A percentile compares a stretch with the other conserved stretches of the same genome.
Conservation (phyloP, 75 land plant genomes). For the Pinus albicaulis region DNA sequence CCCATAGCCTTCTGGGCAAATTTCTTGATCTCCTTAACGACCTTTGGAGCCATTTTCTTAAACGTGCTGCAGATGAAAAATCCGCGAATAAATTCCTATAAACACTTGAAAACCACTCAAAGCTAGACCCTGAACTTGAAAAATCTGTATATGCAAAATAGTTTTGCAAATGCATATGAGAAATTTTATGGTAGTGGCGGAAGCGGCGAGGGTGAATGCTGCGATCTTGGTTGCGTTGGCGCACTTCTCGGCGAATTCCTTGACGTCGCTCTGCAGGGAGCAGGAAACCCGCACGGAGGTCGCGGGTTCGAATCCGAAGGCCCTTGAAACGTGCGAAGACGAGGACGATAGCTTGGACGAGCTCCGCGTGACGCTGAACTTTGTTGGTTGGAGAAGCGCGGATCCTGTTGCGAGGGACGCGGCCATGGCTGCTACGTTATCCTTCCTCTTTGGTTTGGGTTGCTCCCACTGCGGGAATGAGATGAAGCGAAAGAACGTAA, state of each 20-base stretch:
- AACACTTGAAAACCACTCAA: no score
- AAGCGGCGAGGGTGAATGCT: no score
- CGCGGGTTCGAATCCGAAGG: conserved; percentile 56
- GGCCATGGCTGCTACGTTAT: conserved; percentile 35
- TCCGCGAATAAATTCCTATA: no score
- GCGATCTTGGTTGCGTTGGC: no score
- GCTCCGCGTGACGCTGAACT: conserved; percentile 25
- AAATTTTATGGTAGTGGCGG: no score
- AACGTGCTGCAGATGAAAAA: no score
- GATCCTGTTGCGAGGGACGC: conserved; percentile 31
- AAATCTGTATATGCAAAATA: no score
- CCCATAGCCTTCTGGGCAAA: no score
- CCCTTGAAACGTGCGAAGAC: conserved; percentile 32
- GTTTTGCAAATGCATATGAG: no score
- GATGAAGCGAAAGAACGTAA: neutral
- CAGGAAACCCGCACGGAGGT: conserved; percentile 52
- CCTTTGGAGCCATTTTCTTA: no score
- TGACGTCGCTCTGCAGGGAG: conserved; percentile 67
- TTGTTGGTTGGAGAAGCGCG: conserved; percentile 48
- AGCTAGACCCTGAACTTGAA: no score
- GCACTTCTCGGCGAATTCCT: conserved; percentile 53
- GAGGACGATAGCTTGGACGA: conserved; percentile 14
- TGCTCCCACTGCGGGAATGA: neutral
- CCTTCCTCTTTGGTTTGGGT: neutral
- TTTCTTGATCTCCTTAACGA: no score